Conservation (phyloP, 106 monocot species). For the Allium fistulosum region DNA sequence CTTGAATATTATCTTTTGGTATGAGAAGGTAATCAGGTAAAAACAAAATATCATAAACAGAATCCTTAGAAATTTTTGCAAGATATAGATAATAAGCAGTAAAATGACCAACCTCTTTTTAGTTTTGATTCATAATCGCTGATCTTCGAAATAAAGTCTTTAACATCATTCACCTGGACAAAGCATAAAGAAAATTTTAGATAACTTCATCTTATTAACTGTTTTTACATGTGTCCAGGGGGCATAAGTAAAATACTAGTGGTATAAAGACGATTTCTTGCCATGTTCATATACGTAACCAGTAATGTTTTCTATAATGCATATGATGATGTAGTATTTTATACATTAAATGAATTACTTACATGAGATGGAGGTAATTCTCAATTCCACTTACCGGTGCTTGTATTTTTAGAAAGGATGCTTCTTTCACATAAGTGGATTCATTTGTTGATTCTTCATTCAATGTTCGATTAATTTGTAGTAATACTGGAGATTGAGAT, state of each 20-base stretch:
- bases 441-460: too few relatives aligned
- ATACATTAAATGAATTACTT: constrained; percentile 18
- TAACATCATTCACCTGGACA: constrained; percentile 49
- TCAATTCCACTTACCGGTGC: constrained; percentile 34
- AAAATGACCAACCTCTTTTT: constrained; percentile 42
- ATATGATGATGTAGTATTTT: background rate
- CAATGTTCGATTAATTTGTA: too few relatives aligned
- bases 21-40: too few relatives aligned
- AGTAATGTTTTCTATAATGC: too few relatives aligned
- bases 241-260: too few relatives aligned
- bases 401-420: too few relatives aligned
- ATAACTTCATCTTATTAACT: too few relatives aligned
- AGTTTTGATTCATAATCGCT: constrained; percentile 42
- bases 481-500: constrained; percentile 44
- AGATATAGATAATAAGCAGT: background rate
- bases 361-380: constrained; percentile 34
- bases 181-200: too few relatives aligned
- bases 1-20: background rate
- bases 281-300: too few relatives aligned
- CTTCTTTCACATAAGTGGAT: too few relatives aligned
- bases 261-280: too few relatives aligned
- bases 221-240: too few relatives aligned
- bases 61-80: background rate
- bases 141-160: constrained; percentile 46
- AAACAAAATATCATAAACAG: background rate